These are phyloP conservation scores for Pestalotiopsis sp. DNA, from an alignment of 2,329 filamentous ascomycete species.

Conservation along the genomic window DNA sequence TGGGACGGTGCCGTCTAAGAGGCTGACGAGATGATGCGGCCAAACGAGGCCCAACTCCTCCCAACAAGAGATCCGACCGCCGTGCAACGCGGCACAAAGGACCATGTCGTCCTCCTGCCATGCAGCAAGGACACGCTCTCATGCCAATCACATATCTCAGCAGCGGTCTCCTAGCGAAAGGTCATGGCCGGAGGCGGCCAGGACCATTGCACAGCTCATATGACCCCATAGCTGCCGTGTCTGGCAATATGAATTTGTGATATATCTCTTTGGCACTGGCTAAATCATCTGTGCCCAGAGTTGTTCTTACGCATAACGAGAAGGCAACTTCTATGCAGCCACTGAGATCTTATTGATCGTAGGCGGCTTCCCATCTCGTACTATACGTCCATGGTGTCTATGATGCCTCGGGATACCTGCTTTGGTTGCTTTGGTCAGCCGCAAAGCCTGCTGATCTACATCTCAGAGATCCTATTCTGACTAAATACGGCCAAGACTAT, in stretches of 20 bases:
- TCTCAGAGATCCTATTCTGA: not conserved
- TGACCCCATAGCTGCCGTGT: constrained; percentile 12
- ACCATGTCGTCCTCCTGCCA: constrained; percentile 24
- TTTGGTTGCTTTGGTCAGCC: not conserved
- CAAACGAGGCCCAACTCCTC: constrained; percentile 5
- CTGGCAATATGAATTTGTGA: constrained; percentile 9
- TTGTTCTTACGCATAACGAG: not conserved
- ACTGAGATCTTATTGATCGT: not conserved
- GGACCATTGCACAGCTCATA: constrained; percentile 13
- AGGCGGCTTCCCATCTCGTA: not conserved
- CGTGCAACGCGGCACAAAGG: constrained; percentile 30
- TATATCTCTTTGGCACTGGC: constrained; percentile 10
- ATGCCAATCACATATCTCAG: constrained; percentile 24
- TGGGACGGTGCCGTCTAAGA: constrained; percentile 10
- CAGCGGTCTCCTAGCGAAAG: constrained; percentile 20
- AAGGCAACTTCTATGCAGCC: not conserved
- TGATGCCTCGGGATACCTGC: not conserved
- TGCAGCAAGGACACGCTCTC: constrained; percentile 21
- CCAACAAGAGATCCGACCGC: constrained; percentile 26
- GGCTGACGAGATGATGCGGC: constrained; percentile 3
- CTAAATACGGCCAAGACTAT: not conserved
- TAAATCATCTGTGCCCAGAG: not conserved
- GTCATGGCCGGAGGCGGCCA: constrained; percentile 13
- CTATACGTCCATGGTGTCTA: not conserved
- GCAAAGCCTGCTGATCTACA: not conserved